Conservation (phyloP, 2,329 filamentous ascomycete genomes). For the Apiospora phragmitis region DNA sequence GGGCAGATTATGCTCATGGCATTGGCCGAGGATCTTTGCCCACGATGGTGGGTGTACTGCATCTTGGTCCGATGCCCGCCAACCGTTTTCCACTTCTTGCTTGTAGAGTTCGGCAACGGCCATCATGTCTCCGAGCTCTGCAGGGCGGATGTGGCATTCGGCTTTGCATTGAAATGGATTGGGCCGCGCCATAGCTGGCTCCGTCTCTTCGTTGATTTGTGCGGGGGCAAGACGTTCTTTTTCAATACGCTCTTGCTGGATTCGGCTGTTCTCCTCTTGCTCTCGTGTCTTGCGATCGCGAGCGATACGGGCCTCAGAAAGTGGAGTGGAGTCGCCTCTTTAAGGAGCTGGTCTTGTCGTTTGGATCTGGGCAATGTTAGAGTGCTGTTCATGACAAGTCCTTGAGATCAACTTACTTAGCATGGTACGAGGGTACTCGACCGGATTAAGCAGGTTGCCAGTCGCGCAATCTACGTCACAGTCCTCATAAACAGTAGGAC, state of each 20-base stretch:
- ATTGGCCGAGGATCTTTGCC: conserved; percentile 29
- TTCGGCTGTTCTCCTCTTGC: background rate
- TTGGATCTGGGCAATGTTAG: background rate
- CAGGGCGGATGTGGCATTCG: conserved; percentile 45
- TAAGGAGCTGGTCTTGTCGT: background rate
- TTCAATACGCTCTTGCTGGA: background rate
- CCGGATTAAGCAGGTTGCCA: conserved; percentile 13
- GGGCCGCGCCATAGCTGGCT: background rate
- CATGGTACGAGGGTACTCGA: conserved; percentile 14
- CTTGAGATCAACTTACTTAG: background rate
- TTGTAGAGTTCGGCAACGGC: conserved; percentile 47
- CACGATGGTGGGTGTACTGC: conserved; percentile 29
- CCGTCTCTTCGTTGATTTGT: background rate
- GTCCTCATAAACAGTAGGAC: conserved; percentile 7
- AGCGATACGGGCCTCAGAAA: background rate
- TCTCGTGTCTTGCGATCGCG: background rate
- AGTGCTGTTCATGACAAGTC: background rate
- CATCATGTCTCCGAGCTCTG: conserved; percentile 36
- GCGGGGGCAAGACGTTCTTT: background rate
- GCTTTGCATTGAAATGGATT: conserved; percentile 21
- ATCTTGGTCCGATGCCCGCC: conserved; percentile 33
- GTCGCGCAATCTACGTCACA: conserved; percentile 16
- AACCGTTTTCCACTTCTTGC: conserved; percentile 34
- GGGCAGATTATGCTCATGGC: conserved; percentile 37
- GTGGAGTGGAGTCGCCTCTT: background rate